phyloP scores from a whole-genome alignment of 768 basidiomycete genomes.

The Hydnomerulius pinastri region DNA sequence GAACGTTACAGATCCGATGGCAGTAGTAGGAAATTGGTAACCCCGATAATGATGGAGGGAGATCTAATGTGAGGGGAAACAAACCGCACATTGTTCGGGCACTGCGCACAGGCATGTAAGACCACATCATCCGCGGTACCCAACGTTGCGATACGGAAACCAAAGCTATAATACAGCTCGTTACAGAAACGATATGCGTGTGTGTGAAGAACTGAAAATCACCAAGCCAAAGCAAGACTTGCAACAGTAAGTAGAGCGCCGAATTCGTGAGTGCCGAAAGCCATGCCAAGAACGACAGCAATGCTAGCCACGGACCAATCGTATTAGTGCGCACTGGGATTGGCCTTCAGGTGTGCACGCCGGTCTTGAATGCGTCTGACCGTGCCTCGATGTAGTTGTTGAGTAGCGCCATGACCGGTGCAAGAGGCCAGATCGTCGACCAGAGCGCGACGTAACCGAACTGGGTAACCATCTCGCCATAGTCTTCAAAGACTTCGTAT shows the following conservation, averaged over 20 bases:
- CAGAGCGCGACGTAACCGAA: slow-evolving; percentile 93
- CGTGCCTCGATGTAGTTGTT: slow-evolving; percentile 94
- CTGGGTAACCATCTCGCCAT: slow-evolving; percentile 95
- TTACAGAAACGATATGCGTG: slow-evolving; percentile 87
- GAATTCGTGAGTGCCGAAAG: slow-evolving; percentile 85
- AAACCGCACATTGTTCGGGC: too few species aligned
- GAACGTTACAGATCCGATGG: too few species aligned
- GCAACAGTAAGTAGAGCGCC: too few species aligned
- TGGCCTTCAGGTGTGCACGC: slow-evolving; percentile 79
- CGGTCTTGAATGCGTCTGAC: slow-evolving; percentile 95
- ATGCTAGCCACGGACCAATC: slow-evolving; percentile 94
- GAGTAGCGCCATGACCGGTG: slow-evolving; percentile 83
- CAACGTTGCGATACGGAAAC: too few species aligned
- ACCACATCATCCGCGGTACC: too few species aligned
- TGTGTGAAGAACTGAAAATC: too few species aligned
- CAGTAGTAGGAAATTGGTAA: too few species aligned
- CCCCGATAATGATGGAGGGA: too few species aligned
- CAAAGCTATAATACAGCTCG: too few species aligned
- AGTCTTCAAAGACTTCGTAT: slow-evolving; percentile 84
- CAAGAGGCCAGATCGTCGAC: slow-evolving; percentile 93
- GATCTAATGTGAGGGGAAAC: too few species aligned
- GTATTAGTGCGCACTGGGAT: slow-evolving; percentile 86
- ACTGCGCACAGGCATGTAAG: too few species aligned
- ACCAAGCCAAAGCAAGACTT: too few species aligned
- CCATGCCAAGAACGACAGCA: slow-evolving; percentile 87